Evolutionary conservation across 1,284 basidiomycete species (phyloP).

Genomic region (Pascua guehoae): DNA sequence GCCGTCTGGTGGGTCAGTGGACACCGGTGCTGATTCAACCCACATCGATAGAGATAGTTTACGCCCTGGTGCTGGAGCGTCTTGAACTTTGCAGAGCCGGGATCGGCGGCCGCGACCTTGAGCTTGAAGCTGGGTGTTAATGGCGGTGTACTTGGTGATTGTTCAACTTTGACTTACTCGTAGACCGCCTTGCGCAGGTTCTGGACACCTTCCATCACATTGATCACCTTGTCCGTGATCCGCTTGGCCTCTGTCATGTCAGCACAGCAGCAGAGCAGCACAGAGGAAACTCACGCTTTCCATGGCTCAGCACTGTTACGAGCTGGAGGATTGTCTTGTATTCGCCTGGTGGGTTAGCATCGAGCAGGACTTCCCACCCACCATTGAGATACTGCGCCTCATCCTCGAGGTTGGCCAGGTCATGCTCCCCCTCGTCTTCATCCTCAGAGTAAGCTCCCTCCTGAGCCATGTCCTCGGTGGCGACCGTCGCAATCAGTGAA

Average conservation of each 20-base stretch:
- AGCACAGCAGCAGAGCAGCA: slow-evolving; percentile 2
- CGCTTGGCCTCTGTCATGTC: slow-evolving; percentile 82
- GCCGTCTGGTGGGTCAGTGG: slow-evolving; percentile 59
- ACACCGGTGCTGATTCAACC: slow-evolving; percentile 11
- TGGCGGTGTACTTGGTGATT: background rate
- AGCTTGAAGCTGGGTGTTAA: slow-evolving; percentile 70
- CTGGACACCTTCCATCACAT: slow-evolving; percentile 85
- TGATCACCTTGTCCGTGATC: slow-evolving; percentile 81
- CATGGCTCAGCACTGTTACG: slow-evolving; percentile 43
- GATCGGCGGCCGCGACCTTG: slow-evolving; percentile 76
- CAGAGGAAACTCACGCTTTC: slow-evolving; percentile 31
- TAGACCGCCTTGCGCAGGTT: slow-evolving; percentile 89
- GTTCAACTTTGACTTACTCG: slow-evolving; percentile 70
- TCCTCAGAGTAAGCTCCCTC: slow-evolving; percentile 16
- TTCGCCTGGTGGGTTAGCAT: slow-evolving; percentile 61
- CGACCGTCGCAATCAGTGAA: slow-evolving; percentile 76
- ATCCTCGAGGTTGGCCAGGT: slow-evolving; percentile 67
- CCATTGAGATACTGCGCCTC: slow-evolving; percentile 83
- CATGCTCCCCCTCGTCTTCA: slow-evolving; percentile 33
- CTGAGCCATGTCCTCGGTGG: slow-evolving; percentile 43
- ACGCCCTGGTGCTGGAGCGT: slow-evolving; percentile 70
- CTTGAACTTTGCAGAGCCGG: slow-evolving; percentile 68
- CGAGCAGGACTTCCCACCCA: slow-evolving; percentile 43
- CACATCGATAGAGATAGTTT: slow-evolving; percentile 69
- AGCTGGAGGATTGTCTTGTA: slow-evolving; percentile 96